Evolutionary conservation across 164 flowering plant species (phyloP), one percentile per base, ranked within the genome.

Genomic region (Kalanchoe fedtschenkoi): DNA sequence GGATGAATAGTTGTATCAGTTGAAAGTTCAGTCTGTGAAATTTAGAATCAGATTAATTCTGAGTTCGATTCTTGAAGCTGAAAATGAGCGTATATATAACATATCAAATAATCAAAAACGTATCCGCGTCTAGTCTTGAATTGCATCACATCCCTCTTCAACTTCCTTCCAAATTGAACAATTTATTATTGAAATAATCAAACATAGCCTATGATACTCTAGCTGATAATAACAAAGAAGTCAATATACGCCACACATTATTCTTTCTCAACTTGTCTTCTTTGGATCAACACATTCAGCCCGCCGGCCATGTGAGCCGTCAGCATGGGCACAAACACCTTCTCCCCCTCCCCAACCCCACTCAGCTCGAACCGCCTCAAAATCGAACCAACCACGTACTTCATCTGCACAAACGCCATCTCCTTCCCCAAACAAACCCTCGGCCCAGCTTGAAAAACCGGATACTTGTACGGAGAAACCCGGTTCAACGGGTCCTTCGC

Each of bases 381-480:
- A 1, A 88, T 55, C 2, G 83, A 66, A 1, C 79, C 80, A 62
- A 76, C 76, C 39, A 86, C 88, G 58, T 81, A 88, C 74, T 80
- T 81, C 89, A 88, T 88, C 72, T 88, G 91, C 46, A 85, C 66
- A 46, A 88, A 82, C 0, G 91, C 89, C 89, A 85, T 82, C 63
- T 83, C 89, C 72, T 83, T 85, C 54, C 91, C 95, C 1, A 88
- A 42, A 33, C 91, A 88, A 22, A 81, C 83, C 64, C 95, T 79
- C 11, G 91, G 95, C 28, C 95, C 95, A 9, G 83, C 95, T 66
- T 88, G 95, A 63, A 88, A 85, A 34, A 88, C 82, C 28, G 95
- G 86, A 61, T 70, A 88, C 73, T 76, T 70, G 47, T 43, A 85
- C 14, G 88, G 81, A 8, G 66, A 69, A 1, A 81, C 81, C 17